A percentile compares a stretch with the other conserved stretches of the same genome.
Conservation (phyloP, 371 early-diverging fungal species). For the Globomyces sp. region DNA sequence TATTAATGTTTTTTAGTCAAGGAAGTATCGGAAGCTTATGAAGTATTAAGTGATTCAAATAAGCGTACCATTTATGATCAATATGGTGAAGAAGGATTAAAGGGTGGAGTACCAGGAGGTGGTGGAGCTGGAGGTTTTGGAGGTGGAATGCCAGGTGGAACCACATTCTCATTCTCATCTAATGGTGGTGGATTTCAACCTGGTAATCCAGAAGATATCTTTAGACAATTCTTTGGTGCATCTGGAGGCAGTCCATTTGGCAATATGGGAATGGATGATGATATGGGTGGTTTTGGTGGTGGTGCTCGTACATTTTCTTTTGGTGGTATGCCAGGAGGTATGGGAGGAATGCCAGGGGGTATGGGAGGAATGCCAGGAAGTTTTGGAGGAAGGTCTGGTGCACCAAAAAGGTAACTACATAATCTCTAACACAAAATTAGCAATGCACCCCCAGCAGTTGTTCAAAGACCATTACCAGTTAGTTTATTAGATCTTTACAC, state of each 20-base stretch:
- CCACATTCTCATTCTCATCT: background rate
- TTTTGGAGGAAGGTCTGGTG: constrained; percentile 16
- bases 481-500: constrained; percentile 92
- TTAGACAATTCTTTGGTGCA: constrained; percentile 82
- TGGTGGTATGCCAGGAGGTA: constrained; percentile 41
- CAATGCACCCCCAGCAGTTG: constrained; percentile 42
- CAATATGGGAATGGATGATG: constrained; percentile 42
- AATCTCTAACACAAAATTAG: background rate
- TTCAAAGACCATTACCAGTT: constrained; percentile 69
- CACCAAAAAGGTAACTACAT: background rate
- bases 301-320: constrained; percentile 26
- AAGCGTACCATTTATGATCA: constrained; percentile 89
- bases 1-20: constrained; percentile 50
- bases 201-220: constrained; percentile 90
- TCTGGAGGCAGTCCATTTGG: constrained; percentile 37
- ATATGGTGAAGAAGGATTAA: constrained; percentile 92
- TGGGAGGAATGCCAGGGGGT: constrained; percentile 29
- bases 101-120: constrained; percentile 57
- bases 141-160: constrained; percentile 47
- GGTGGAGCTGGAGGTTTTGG: constrained; percentile 50
- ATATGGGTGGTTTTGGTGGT: constrained; percentile 22
- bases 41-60: constrained; percentile 87
- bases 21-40: constrained; percentile 85
- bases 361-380: constrained; percentile 47
- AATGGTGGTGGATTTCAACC: constrained; percentile 69